phyloP scores from a whole-genome alignment of 2,329 filamentous ascomycete genomes.

The Dothiorella sarmentorum region DNA sequence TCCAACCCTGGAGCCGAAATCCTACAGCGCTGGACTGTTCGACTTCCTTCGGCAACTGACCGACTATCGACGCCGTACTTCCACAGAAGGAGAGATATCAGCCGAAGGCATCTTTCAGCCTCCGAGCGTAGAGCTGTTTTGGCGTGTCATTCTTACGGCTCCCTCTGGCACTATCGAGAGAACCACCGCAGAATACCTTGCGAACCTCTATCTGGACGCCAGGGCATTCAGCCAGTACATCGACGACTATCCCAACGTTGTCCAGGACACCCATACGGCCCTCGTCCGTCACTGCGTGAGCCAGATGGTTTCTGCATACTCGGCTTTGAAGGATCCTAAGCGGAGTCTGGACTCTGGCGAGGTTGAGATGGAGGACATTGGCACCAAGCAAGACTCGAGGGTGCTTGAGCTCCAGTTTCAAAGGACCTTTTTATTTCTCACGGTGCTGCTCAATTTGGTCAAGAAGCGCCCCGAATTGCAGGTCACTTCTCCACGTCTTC shows the following conservation, averaged over 20 bases:
- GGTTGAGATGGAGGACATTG: background rate
- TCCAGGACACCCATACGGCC: slow-evolving; percentile 61
- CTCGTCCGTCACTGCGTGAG: slow-evolving; percentile 73
- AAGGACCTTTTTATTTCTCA: slow-evolving; percentile 35
- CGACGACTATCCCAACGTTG: slow-evolving; percentile 18
- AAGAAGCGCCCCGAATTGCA: slow-evolving; percentile 3
- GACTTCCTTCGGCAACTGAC: slow-evolving; percentile 55
- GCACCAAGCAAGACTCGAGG: background rate
- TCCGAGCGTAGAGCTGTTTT: slow-evolving; percentile 67
- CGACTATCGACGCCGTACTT: slow-evolving; percentile 11
- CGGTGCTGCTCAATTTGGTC: slow-evolving; percentile 24
- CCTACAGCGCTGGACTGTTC: slow-evolving; percentile 60
- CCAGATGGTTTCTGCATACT: slow-evolving; percentile 21
- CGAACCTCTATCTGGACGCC: slow-evolving; percentile 67
- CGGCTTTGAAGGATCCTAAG: background rate
- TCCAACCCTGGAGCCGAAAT: slow-evolving; percentile 54
- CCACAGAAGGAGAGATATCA: slow-evolving; percentile 37
- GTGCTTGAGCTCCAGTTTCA: slow-evolving; percentile 27
- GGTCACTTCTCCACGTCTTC: background rate
- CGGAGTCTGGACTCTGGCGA: background rate
- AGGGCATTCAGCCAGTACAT: background rate
- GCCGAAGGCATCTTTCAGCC: slow-evolving; percentile 52
- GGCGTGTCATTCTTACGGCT: slow-evolving; percentile 73
- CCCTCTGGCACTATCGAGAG: slow-evolving; percentile 63
- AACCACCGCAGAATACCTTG: slow-evolving; percentile 66